A percentile compares a stretch with the other conserved stretches of the same genome.
Evolutionary conservation across 495 filamentous ascomycete species (phyloP).

Genomic region (Bacidia gigantensis): DNA sequence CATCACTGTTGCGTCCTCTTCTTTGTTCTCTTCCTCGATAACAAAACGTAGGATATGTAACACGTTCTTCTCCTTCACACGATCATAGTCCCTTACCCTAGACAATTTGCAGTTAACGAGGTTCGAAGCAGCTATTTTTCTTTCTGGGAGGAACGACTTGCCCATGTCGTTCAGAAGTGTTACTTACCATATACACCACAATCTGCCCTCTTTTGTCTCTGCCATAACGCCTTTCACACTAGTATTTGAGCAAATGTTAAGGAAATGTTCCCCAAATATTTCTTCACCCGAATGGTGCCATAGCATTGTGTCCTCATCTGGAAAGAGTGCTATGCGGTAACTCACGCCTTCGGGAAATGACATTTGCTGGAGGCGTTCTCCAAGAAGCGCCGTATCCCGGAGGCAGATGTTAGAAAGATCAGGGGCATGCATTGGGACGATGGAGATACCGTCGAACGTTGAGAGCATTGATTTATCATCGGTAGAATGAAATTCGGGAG

Average conservation of each 20-base stretch:
- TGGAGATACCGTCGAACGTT: background rate
- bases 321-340: conserved; percentile 51
- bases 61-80: conserved; percentile 43
- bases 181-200: conserved; percentile 78
- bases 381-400: background rate
- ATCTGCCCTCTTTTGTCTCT: conserved; percentile 33
- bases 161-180: too few relatives aligned
- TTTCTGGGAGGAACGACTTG: too few relatives aligned
- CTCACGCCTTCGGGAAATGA: conserved; percentile 15
- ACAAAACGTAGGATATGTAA: conserved; percentile 70
- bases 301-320: conserved; percentile 54
- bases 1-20: conserved; percentile 25
- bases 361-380: background rate
- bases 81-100: conserved; percentile 59
- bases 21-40: conserved; percentile 41
- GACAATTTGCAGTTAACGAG: too few relatives aligned
- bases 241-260: conserved; percentile 38
- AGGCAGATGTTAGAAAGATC: background rate
- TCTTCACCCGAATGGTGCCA: conserved; percentile 88
- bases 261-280: conserved; percentile 50
- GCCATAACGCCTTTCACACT: conserved; percentile 55
- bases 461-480: background rate
- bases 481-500: background rate
- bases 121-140: too few relatives aligned
- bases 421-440: background rate